Base-by-base conservation (phyloP, 768 basidiomycete genomes). In the Mycena rebaudengoi region DNA sequence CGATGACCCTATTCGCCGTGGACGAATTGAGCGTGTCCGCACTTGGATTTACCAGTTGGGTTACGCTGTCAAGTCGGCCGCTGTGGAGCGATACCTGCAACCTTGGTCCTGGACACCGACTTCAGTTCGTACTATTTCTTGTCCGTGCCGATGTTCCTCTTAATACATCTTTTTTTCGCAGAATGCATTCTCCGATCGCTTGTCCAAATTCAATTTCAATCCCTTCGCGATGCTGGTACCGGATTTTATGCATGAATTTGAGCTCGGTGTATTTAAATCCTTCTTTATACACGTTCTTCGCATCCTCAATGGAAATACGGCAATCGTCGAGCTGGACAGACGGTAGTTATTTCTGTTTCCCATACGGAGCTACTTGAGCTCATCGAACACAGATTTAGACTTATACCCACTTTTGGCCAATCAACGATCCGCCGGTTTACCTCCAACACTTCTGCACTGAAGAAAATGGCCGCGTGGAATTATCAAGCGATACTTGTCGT, bases 211-310 rank as follows among this genome's bases (percentile, higher is more conserved):
- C 6, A 70, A 68, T 1, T 73, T 73, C 26, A 62, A 78, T 33
- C 20, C 74, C 3, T 78, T 63, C 45, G 20, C 0, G 0, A 70
- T 76, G 14, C 70, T 82, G 0, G 67, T 75, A 0, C 68, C 72
- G 0, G 79, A 84, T 48, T 64, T 83, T 14, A 43, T 84, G 58
- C 82, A 83, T 33, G 78, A 83, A 40, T 71, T 79, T 30, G 79
- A 83, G 50, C 65, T 82, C 0, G 81, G 83, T 0, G 69, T 78
- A 0, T 82, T 79, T 71, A 80, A 81, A 51, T 40, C 60, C 0
- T 26, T 82, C 0, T 74, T 83, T 29, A 72, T 64, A 1, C 83
- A 85, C 30, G 66, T 83, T 0, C 57, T 83, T 0, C 69, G 73
- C 1, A 68, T 83, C 3, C 45, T 83, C 0, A 21, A 74, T 21